Evolutionary conservation across 1,139 yeast species (phyloP).

Genomic region (Hemisphaericaspora xylofermentans): DNA sequence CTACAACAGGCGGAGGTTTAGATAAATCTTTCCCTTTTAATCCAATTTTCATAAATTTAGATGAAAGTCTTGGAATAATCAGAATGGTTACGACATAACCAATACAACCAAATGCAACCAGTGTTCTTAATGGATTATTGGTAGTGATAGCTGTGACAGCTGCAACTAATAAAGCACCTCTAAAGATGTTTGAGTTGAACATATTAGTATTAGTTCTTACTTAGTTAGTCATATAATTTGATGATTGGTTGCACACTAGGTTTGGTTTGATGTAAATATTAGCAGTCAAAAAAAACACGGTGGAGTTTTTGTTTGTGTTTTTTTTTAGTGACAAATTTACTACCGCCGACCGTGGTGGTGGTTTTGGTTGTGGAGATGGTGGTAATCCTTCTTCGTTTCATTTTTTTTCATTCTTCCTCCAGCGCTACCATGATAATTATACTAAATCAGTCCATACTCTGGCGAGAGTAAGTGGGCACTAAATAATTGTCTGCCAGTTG

Average conservation of each 20-base stretch:
- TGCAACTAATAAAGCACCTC: constrained; percentile 18
- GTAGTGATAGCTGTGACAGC: constrained; percentile 25
- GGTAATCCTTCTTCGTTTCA: no score
- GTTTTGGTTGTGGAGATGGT: no score
- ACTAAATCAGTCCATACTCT: no score
- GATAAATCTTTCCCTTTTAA: constrained; percentile 81
- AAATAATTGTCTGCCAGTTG: no score
- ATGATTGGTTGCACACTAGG: background rate
- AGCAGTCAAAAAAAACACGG: background rate
- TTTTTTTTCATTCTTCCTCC: no score
- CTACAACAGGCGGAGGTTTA: constrained; percentile 58
- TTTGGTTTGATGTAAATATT: background rate
- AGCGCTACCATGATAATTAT: no score
- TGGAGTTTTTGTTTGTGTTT: no score
- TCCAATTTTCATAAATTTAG: constrained; percentile 73
- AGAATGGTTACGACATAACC: constrained; percentile 61
- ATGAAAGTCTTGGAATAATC: constrained; percentile 66
- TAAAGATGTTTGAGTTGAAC: constrained; percentile 12
- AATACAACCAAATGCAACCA: constrained; percentile 62
- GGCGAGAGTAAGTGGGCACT: no score
- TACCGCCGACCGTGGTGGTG: no score
- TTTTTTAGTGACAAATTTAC: no score
- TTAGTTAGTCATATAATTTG: no score
- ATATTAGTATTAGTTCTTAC: background rate
- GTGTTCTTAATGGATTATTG: constrained; percentile 45